Percentiles rank a stretch among this genome's conserved stretches.
Conservation (phyloP, 768 basidiomycete genomes). For the Leccinum subtestaceum region DNA sequence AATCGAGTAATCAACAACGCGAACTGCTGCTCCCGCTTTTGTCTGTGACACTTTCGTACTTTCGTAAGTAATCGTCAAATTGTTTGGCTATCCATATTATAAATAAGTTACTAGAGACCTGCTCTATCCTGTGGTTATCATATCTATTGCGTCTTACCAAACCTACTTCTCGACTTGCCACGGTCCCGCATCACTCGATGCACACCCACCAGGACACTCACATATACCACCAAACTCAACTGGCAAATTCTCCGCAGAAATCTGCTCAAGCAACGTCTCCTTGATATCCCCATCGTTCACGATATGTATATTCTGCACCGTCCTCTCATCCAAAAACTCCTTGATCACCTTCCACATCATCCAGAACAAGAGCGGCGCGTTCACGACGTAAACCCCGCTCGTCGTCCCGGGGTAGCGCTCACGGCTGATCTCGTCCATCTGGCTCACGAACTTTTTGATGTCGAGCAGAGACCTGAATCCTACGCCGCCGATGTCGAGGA, state of each 20-base stretch:
- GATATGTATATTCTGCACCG: constrained; percentile 92
- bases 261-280: constrained; percentile 75
- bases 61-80: no score
- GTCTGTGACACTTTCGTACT: no score
- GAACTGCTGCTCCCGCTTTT: neutral
- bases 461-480: constrained; percentile 76
- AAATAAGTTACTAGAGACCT: no score
- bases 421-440: constrained; percentile 77
- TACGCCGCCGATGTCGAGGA: constrained; percentile 82
- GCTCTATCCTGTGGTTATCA: no score
- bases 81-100: no score
- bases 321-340: constrained; percentile 92
- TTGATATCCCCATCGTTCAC: constrained; percentile 61
- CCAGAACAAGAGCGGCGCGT: constrained; percentile 90
- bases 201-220: constrained; percentile 76
- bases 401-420: constrained; percentile 90
- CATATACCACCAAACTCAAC: constrained; percentile 83
- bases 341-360: constrained; percentile 88
- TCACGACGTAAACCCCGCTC: constrained; percentile 99
- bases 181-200: constrained; percentile 85
- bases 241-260: constrained; percentile 80
- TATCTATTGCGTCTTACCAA: no score
- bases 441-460: constrained; percentile 87
- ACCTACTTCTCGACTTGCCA: constrained; percentile 43
- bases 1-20: neutral